Conservation (phyloP, 441 rosid species). For the Monsonia emarginata region DNA sequence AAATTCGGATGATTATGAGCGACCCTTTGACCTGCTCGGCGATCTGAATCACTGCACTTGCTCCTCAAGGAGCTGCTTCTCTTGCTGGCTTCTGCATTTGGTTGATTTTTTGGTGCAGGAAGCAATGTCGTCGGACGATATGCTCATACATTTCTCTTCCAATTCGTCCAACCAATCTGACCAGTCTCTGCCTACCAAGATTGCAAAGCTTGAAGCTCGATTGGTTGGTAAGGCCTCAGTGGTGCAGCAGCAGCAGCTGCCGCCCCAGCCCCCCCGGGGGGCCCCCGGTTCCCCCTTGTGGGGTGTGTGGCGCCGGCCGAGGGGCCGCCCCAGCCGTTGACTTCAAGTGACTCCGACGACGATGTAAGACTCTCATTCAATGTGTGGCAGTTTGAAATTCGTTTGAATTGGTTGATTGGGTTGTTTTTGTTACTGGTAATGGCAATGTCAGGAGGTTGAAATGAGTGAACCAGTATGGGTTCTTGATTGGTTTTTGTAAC, state of each 20-base stretch:
- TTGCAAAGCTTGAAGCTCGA: slow-evolving; percentile 98
- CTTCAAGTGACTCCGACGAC: slow-evolving; percentile 84
- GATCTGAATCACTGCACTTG: not conserved
- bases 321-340: slow-evolving; percentile 32
- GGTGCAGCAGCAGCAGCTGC: slow-evolving; percentile 26
- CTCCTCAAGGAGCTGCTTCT: not conserved
- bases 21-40: not conserved
- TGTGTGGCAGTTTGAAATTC: not conserved
- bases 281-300: slow-evolving; percentile 42
- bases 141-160: slow-evolving; percentile 75
- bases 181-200: slow-evolving; percentile 79
- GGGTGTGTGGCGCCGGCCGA: slow-evolving; percentile 29
- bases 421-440: not conserved
- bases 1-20: not conserved
- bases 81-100: not conserved
- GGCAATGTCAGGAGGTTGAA: not conserved
- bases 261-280: slow-evolving; percentile 25
- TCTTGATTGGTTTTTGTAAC: not conserved
- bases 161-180: slow-evolving; percentile 94
- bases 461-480: not conserved
- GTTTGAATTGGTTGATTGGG: not conserved
- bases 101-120: not conserved
- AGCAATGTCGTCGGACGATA: slow-evolving; percentile 57
- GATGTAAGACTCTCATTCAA: slow-evolving; percentile 33
- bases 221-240: slow-evolving; percentile 59